These are phyloP conservation scores for Pisolithus albus DNA, from an alignment of 768 basidiomycete species.

Conservation along the genomic window DNA sequence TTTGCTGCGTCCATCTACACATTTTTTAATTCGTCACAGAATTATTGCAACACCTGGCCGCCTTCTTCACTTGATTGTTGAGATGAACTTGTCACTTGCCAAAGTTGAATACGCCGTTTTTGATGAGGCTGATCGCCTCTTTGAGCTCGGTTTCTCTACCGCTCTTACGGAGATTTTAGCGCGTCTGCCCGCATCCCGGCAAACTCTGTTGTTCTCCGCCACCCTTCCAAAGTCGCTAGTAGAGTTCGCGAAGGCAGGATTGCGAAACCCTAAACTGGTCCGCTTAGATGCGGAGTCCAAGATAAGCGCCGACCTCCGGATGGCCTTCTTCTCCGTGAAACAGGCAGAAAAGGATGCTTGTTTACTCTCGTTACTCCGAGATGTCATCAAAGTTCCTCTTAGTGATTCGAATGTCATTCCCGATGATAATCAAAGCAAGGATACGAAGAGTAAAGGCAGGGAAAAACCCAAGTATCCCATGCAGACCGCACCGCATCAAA, in stretches of 20 bases:
- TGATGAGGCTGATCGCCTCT: slow-evolving; percentile 96
- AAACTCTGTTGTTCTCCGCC: slow-evolving; percentile 93
- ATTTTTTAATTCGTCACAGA: slow-evolving; percentile 34
- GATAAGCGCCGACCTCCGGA: slow-evolving; percentile 86
- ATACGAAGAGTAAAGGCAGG: slow-evolving; percentile 48
- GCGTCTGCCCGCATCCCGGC: slow-evolving; percentile 79
- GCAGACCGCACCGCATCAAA: slow-evolving; percentile 79
- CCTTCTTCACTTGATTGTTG: slow-evolving; percentile 90
- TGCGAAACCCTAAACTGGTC: slow-evolving; percentile 89
- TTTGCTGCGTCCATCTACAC: slow-evolving; percentile 4
- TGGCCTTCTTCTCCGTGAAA: slow-evolving; percentile 92
- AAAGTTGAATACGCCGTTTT: slow-evolving; percentile 88
- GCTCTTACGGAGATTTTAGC: slow-evolving; percentile 88
- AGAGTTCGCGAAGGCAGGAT: slow-evolving; percentile 96
- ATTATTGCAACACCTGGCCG: slow-evolving; percentile 98
- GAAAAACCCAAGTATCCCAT: slow-evolving; percentile 37
- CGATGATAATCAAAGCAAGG: slow-evolving; percentile 21
- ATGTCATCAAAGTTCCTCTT: slow-evolving; percentile 79
- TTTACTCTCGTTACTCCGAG: slow-evolving; percentile 73
- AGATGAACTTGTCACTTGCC: slow-evolving; percentile 91
- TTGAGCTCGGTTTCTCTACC: slow-evolving; percentile 96
- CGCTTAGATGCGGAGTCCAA: slow-evolving; percentile 96
- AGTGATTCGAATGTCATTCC: slow-evolving; percentile 25
- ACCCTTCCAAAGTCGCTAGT: slow-evolving; percentile 94
- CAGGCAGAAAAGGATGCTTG: slow-evolving; percentile 93